Evolutionary conservation across 139 green algal genomes (phyloP).

Genomic region (Helicosporidium sp.): DNA sequence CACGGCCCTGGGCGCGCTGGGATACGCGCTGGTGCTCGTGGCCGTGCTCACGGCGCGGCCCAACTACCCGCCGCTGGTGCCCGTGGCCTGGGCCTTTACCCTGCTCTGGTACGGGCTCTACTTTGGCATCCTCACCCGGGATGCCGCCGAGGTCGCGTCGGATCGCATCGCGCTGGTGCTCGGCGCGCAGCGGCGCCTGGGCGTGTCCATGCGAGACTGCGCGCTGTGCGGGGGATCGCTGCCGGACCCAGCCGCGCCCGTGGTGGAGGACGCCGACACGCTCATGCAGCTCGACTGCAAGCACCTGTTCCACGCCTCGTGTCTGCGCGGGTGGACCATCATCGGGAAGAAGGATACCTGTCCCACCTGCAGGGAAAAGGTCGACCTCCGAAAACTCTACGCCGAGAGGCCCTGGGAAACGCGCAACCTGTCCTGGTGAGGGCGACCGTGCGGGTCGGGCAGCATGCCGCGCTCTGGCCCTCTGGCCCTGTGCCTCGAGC

Average conservation of each 20-base stretch:
- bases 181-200: constrained; percentile 22
- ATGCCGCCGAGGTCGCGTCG: constrained; percentile 61
- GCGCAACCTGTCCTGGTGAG: constrained; percentile 41
- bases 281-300: constrained; percentile 55
- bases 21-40: constrained; percentile 50
- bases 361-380: constrained; percentile 51
- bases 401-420: constrained; percentile 47
- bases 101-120: constrained; percentile 61
- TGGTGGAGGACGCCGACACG: not conserved
- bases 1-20: constrained; percentile 32
- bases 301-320: constrained; percentile 72
- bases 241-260: not conserved
- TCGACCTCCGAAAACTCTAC: constrained; percentile 43
- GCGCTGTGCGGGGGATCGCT: constrained; percentile 60
- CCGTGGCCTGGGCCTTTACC: constrained; percentile 11
- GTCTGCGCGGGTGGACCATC: constrained; percentile 70
- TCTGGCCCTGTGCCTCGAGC: too few species aligned
- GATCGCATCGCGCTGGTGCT: constrained; percentile 41
- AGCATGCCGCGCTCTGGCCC: too few species aligned
- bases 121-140: constrained; percentile 66
- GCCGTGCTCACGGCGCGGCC: constrained; percentile 36
- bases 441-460: too few species aligned
- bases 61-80: constrained; percentile 18
- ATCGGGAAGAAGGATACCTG: constrained; percentile 66
- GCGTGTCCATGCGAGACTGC: constrained; percentile 33